phyloP scores from a whole-genome alignment of 805 yeast genomes.

The Hanseniaspora clermontiae region DNA sequence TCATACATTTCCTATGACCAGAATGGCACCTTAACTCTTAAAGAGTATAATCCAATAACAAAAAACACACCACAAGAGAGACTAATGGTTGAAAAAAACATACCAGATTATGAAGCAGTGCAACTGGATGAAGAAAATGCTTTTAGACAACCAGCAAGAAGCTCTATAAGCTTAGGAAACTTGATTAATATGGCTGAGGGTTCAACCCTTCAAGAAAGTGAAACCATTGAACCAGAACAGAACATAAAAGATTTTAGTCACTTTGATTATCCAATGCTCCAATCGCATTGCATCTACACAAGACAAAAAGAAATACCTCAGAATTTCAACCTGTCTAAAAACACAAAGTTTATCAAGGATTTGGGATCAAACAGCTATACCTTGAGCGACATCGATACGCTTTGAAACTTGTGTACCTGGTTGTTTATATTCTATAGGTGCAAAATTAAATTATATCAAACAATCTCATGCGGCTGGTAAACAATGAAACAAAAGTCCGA shows the following conservation, averaged over 20 bases:
- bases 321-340: not conserved
- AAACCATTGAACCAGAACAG: not conserved
- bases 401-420: not conserved
- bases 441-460: too few relatives aligned
- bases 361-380: not conserved
- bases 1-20: not conserved
- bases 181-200: not conserved
- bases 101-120: not conserved
- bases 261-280: not conserved
- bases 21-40: not conserved
- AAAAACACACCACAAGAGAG: not conserved
- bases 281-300: not conserved
- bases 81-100: not conserved
- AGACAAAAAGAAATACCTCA: not conserved
- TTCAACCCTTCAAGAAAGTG: not conserved
- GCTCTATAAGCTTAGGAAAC: not conserved
- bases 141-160: not conserved
- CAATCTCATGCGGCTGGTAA: too few relatives aligned
- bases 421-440: too few relatives aligned
- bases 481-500: too few relatives aligned
- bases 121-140: not conserved
- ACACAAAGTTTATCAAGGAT: not conserved
- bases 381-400: not conserved
- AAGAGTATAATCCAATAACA: not conserved
- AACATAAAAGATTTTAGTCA: too few relatives aligned